Percentiles rank a stretch among this genome's conserved stretches.
These are phyloP conservation scores for Zasmidium citrigriseum DNA, from an alignment of 2,329 filamentous ascomycete genomes.

Conservation along the genomic window DNA sequence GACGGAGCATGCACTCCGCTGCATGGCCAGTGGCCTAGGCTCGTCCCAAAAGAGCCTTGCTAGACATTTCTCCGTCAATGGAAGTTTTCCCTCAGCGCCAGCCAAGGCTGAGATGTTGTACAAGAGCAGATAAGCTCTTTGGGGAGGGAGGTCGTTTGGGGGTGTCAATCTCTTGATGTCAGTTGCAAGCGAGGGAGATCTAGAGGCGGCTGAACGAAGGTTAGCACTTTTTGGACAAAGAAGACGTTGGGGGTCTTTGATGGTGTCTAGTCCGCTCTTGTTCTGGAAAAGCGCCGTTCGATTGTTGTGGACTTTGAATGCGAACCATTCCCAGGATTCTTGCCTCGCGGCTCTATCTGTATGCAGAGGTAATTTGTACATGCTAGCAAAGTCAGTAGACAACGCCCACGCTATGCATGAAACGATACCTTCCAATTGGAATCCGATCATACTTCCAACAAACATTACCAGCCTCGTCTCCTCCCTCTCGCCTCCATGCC, in stretches of 20 bases:
- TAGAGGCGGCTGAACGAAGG: background rate
- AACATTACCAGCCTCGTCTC: constrained; percentile 66
- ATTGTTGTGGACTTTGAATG: background rate
- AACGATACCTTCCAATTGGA: background rate
- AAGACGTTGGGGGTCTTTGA: too few relatives aligned
- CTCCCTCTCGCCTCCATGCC: constrained; percentile 70
- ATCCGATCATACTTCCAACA: background rate
- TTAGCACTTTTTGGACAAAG: too few relatives aligned
- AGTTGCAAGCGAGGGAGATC: background rate
- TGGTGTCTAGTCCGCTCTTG: too few relatives aligned
- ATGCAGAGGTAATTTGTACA: background rate
- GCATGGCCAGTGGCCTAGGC: background rate
- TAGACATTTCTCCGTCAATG: constrained; percentile 2
- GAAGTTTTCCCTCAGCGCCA: background rate
- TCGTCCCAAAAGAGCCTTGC: too few relatives aligned
- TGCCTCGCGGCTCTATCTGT: background rate
- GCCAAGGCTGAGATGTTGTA: background rate
- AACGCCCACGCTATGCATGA: background rate
- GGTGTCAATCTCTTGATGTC: background rate
- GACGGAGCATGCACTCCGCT: background rate
- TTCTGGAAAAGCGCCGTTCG: too few relatives aligned
- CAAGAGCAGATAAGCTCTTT: background rate
- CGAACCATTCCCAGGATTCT: background rate
- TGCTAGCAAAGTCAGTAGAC: background rate
- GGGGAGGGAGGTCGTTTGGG: background rate